Evolutionary conservation across 441 rosid genomes (phyloP), one percentile per base, ranked within the genome.

Genomic region (Rhodomyrtus psidioides): DNA sequence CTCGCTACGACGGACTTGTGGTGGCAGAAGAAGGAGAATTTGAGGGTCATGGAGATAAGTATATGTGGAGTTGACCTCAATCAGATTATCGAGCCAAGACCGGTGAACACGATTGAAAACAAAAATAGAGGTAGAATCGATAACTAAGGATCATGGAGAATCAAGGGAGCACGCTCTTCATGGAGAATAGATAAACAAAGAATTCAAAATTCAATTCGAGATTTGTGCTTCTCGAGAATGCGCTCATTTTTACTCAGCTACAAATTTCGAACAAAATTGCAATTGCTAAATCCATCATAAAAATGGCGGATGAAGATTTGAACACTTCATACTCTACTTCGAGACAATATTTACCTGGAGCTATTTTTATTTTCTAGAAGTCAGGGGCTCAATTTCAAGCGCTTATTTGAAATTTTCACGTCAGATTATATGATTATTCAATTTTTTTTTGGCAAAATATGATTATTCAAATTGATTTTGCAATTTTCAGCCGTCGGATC

Each of bases 121-220:
- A 7, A 15, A 2, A 53, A 53, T 53, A 2, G 2, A 53, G 0
- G 0, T 2, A 7, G 70, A 15, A 27, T 6, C 2, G 19, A 59
- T 10, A 58, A n/a, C 12, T 8, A n/a, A 59, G 5, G 65, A 27
- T 6, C 53, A 10, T 49, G 7, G 7, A 53, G 7, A 53, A 53
- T 53, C 7, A 3, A 53, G 0, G 0, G 30, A 26, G 10, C 1
- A 0, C 1, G 2, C 7, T 28, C 1, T 60, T 60, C 34, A 0
- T 15, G 12, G 1, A 60, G 12, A 28, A 1, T 4, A 28, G 1
- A 60, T 1, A 23, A 60, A 60, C 30, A 12, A 60, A 60, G 17
- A 28, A 60, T 8, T 28, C 74, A 2, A 16, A 60, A 60, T 28
- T 28, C 6, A 2, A 16, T 16, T 8, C 3, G 12, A 2, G 4